These are phyloP conservation scores for Smithsoniella earleae DNA, from an alignment of 163 green algal genomes.

Conservation along the genomic window DNA sequence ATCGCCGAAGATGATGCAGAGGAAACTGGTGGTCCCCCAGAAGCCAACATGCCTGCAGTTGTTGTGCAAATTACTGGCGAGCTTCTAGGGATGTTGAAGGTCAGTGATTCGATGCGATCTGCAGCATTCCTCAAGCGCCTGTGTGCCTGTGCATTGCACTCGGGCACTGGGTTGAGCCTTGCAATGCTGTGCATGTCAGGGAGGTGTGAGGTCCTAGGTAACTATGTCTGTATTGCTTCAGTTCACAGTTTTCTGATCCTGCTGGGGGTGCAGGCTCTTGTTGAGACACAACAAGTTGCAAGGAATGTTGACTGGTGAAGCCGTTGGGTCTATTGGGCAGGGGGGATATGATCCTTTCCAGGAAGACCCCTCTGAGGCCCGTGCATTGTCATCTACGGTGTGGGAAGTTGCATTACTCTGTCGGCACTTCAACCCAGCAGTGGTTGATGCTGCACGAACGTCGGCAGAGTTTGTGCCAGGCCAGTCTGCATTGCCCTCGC, in stretches of 20 bases:
- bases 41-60: too few relatives aligned
- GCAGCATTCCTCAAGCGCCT: conserved; percentile 69
- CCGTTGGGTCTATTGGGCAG: conserved; percentile 44
- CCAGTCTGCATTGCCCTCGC: too few relatives aligned
- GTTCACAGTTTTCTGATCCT: too few relatives aligned
- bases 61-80: conserved; percentile 30
- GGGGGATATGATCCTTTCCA: conserved; percentile 40
- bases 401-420: conserved; percentile 71
- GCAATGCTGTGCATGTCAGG: conserved; percentile 38
- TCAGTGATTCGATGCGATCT: conserved; percentile 31
- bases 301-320: conserved; percentile 57
- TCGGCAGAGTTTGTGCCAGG: too few relatives aligned
- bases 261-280: conserved; percentile 42
- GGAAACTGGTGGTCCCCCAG: too few relatives aligned
- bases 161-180: conserved; percentile 42
- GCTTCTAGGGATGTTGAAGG: conserved; percentile 35
- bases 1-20: conserved; percentile 11
- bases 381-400: conserved; percentile 49
- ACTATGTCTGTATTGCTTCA: too few relatives aligned
- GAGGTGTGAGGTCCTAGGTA: background rate
- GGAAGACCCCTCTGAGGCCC: conserved; percentile 52
- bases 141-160: conserved; percentile 40
- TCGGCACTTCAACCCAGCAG: conserved; percentile 65
- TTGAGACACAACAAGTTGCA: conserved; percentile 53
- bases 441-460: conserved; percentile 39